Evolutionary conservation across 2,329 filamentous ascomycete genomes (phyloP).

Genomic region (Oidium heveae): DNA sequence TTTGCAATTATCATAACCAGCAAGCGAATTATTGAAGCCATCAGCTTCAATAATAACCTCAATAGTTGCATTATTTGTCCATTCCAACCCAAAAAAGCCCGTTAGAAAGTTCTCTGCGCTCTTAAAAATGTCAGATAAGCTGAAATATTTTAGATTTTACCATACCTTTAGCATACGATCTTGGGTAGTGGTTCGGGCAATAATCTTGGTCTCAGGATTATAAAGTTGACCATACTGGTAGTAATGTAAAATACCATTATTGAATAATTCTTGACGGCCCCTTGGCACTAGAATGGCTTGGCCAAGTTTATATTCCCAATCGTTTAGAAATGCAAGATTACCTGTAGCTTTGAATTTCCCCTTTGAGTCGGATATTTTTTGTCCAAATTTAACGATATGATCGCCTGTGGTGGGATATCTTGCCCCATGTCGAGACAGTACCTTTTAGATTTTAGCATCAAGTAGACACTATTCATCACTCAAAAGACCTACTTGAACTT

Average conservation of each 20-base stretch:
- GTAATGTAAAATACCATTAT: constrained; percentile 43
- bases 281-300: constrained; percentile 46
- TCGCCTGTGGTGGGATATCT: constrained; percentile 44
- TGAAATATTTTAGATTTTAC: constrained; percentile 13
- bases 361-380: constrained; percentile 28
- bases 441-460: constrained; percentile 17
- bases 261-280: constrained; percentile 47
- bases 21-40: constrained; percentile 44
- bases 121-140: constrained; percentile 4
- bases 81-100: constrained; percentile 54
- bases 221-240: constrained; percentile 33
- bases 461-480: not conserved
- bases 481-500: constrained; percentile 24
- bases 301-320: constrained; percentile 45
- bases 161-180: constrained; percentile 43
- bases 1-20: constrained; percentile 39
- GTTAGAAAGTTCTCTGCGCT: constrained; percentile 50
- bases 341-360: constrained; percentile 30
- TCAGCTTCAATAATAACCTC: constrained; percentile 41
- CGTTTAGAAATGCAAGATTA: constrained; percentile 36
- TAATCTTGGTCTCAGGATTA: constrained; percentile 45
- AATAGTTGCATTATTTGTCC: constrained; percentile 47
- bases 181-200: constrained; percentile 50
- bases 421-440: constrained; percentile 40
- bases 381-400: constrained; percentile 27